Base-by-base conservation (phyloP, 768 basidiomycete species). In the Boletus huronensis region DNA sequence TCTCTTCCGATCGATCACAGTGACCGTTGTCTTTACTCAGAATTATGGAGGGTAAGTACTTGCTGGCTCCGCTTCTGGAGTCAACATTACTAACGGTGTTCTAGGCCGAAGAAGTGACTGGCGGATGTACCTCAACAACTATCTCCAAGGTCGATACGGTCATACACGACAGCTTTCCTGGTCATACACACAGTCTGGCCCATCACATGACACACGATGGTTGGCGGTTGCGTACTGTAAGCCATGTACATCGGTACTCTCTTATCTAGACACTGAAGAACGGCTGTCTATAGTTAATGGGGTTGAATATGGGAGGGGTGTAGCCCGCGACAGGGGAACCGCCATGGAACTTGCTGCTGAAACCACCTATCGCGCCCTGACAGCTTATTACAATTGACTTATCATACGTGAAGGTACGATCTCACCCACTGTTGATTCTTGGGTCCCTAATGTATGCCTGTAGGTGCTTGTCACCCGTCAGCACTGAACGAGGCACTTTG, bases 301-400 rank as follows among this genome's bases (percentile, higher is more conserved):
- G 14, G 16, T 69, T 10, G 67, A 69, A 46, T 61, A 69, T 31
- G 68, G 68, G 13, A 56, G 54, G 13, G 68, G 68, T 1, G 32
- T 56, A 10, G 68, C 62, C 29, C 58, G 70, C 23, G 60, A 67
- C 43, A 64, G 63, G 29, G 68, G 67, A 29, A 53, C 56, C 23
- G 68, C 68, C 19, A 69, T 70, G 70, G 70, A 71, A 51, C 31
- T 51, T 8, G 68, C 68, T 39, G 69, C 68, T 21, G 67, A 69
- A 53, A 47, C 43, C 6, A 58, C 70, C 19, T 63, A 61, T 52
- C 54, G 46, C 19, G 69, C 70, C 13, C 39, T 69, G 47, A 51
- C 64, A 14, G 45, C 66, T 29, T 53, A 56, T 39, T 26, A 41
- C n/a, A 67, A 58, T 31, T 69, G 36, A 59, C 29, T 47, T 26